Evolutionary conservation across 2,329 filamentous ascomycete genomes (phyloP).

Genomic region (Xylaria sp.): DNA sequence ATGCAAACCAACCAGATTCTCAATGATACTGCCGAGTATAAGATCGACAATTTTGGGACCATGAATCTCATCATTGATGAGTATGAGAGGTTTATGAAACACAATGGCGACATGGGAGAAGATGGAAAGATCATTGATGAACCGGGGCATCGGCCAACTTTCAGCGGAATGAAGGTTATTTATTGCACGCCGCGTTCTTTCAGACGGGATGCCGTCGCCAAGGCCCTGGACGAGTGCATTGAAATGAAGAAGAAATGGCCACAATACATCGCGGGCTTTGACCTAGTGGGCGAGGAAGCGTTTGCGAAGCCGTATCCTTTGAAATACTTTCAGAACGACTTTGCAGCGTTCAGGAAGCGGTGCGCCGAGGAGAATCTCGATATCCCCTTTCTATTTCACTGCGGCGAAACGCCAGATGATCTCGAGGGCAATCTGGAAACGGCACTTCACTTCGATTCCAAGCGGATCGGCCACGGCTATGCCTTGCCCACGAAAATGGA

Average conservation of each 20-base stretch:
- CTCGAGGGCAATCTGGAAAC: constrained; percentile 65
- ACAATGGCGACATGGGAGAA: constrained; percentile 31
- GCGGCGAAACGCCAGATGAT: constrained; percentile 66
- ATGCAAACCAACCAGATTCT: constrained; percentile 50
- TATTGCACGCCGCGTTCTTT: constrained; percentile 57
- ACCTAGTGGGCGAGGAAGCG: constrained; percentile 56
- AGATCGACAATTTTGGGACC: constrained; percentile 44
- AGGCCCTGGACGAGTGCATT: constrained; percentile 49
- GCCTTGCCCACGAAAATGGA: constrained; percentile 61
- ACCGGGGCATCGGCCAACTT: constrained; percentile 31
- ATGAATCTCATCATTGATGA: constrained; percentile 49
- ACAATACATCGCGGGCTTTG: constrained; percentile 53
- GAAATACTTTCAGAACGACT: constrained; percentile 44
- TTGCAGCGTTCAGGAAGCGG: constrained; percentile 43
- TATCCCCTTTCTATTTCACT: constrained; percentile 72
- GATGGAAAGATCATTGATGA: constrained; percentile 23
- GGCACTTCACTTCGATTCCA: constrained; percentile 58
- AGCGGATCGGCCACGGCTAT: constrained; percentile 70
- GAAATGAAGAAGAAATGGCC: constrained; percentile 46
- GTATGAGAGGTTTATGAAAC: constrained; percentile 39
- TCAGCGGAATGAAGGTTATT: constrained; percentile 55
- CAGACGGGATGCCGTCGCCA: constrained; percentile 38
- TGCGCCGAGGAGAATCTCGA: constrained; percentile 43
- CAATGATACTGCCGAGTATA: constrained; percentile 40
- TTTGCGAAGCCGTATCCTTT: constrained; percentile 43